phyloP scores from a whole-genome alignment of 1,284 basidiomycete species.

The Cryptococcus hybrid region DNA sequence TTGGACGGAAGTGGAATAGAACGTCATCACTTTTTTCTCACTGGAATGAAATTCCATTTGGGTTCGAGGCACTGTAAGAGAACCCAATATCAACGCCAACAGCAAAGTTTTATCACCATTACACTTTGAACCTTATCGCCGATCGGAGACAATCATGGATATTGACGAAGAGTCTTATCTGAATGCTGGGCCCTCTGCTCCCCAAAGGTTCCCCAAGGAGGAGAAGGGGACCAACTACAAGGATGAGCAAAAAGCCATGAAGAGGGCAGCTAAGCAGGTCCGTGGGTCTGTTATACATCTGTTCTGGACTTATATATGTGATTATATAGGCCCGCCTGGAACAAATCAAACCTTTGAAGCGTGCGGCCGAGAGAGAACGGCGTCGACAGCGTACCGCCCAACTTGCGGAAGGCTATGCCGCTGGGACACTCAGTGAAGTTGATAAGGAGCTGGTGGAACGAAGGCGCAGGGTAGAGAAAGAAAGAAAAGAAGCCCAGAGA shows the following conservation, averaged over 20 bases:
- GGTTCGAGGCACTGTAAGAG: too few species aligned
- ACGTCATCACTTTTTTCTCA: too few species aligned
- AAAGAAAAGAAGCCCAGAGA: slow-evolving; percentile 40
- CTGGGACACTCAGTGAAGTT: slow-evolving; percentile 32
- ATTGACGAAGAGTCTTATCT: slow-evolving; percentile 16
- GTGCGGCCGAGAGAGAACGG: slow-evolving; percentile 33
- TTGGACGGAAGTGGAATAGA: too few species aligned
- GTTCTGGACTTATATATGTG: not conserved
- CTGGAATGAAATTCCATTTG: too few species aligned
- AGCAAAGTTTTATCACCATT: too few species aligned
- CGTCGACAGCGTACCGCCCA: slow-evolving; percentile 19
- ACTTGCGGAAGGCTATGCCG: slow-evolving; percentile 26
- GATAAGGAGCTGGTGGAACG: slow-evolving; percentile 28
- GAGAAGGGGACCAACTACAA: not conserved
- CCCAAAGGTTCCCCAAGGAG: not conserved
- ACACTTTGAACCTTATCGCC: too few species aligned
- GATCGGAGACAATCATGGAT: slow-evolving; percentile 2
- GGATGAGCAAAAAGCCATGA: slow-evolving; percentile 37
- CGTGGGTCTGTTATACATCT: slow-evolving; percentile 10
- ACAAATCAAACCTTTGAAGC: slow-evolving; percentile 28
- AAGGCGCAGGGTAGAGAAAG: slow-evolving; percentile 21
- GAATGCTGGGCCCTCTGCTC: slow-evolving; percentile 12
- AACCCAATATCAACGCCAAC: too few species aligned
- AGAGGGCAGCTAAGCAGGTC: slow-evolving; percentile 36
- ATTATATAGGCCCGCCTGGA: slow-evolving; percentile 19